Evolutionary conservation across 192 early-diverging fungal species (phyloP).

Genomic region (Backusella sp.): DNA sequence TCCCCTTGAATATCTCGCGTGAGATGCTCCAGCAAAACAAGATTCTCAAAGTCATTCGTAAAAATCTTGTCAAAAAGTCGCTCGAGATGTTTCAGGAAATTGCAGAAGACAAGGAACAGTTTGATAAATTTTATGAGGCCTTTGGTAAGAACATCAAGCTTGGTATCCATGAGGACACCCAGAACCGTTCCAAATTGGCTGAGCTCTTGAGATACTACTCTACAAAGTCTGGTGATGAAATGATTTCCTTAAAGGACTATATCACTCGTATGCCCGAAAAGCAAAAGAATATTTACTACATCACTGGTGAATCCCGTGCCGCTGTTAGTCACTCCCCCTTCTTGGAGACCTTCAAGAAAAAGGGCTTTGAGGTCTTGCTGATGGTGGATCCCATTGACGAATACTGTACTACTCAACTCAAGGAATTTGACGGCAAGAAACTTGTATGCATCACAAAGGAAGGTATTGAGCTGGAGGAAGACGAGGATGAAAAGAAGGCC

Average conservation of each 20-base stretch:
- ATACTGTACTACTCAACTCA: conserved; percentile 91
- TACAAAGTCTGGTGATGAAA: conserved; percentile 97
- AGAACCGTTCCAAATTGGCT: conserved; percentile 95
- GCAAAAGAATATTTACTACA: conserved; percentile 99
- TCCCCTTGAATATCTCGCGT: conserved; percentile 99
- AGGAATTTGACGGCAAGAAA: conserved; percentile 99
- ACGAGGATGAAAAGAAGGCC: conserved; percentile 96
- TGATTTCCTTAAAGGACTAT: conserved; percentile 99
- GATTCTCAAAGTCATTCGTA: conserved; percentile 99
- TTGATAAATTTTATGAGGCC: conserved; percentile 98
- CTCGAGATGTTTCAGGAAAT: conserved; percentile 98
- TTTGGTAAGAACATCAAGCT: conserved; percentile 99
- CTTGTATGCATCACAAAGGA: conserved; percentile 98
- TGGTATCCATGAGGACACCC: conserved; percentile 97
- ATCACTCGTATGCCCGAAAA: conserved; percentile 99
- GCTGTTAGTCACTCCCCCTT: conserved; percentile 97
- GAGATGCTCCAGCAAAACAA: conserved; percentile 99
- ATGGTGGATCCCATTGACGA: conserved; percentile 99
- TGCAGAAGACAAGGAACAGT: conserved; percentile 98
- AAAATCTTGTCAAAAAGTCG: conserved; percentile 99
- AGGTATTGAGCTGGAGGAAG: conserved; percentile 97
- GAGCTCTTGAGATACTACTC: conserved; percentile 97
- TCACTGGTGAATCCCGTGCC: conserved; percentile 93
- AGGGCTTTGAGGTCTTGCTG: conserved; percentile 97
- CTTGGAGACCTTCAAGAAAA: conserved; percentile 98